Percentiles rank a stretch among this genome's conserved stretches.
Evolutionary conservation across 129 eudicot genomes (phyloP).

Genomic region (Deinandra increscens): DNA sequence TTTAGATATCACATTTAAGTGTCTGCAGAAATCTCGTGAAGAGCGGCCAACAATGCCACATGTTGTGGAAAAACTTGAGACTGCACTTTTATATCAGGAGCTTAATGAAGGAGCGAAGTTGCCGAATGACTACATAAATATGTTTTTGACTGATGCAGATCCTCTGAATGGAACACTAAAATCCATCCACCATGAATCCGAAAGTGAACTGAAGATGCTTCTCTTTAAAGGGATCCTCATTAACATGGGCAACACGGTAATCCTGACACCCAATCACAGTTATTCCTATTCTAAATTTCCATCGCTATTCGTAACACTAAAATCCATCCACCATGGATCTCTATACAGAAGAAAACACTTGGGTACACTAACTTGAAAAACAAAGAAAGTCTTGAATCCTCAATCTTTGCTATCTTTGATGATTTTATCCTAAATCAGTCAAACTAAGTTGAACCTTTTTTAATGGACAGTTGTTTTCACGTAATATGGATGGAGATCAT

Average conservation of each 20-base stretch:
- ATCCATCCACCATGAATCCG: neutral
- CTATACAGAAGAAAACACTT: neutral
- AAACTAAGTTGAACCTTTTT: neutral
- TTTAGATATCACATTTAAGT: slow-evolving; percentile 5
- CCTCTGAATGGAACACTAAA: neutral
- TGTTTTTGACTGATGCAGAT: neutral
- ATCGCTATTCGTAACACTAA: neutral
- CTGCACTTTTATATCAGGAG: neutral
- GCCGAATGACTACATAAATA: neutral
- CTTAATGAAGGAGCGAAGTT: neutral
- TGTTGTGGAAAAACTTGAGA: neutral
- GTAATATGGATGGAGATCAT: neutral
- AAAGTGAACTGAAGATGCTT: too few relatives aligned
- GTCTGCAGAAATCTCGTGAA: slow-evolving; percentile 1
- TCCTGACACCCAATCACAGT: neutral
- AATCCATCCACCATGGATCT: neutral
- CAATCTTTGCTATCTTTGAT: too few relatives aligned
- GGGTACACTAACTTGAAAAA: neutral
- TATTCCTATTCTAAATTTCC: neutral
- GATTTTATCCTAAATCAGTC: neutral
- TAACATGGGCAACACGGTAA: slow-evolving; percentile 1
- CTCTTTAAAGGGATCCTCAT: slow-evolving; percentile 6
- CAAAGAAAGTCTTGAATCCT: too few relatives aligned
- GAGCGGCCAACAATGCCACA: slow-evolving; percentile 2
- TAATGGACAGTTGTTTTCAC: slow-evolving; percentile 9